Percentiles rank a stretch among this genome's conserved stretches.
Conservation (phyloP, 805 yeast species). For the Metschnikowia gruessii region DNA sequence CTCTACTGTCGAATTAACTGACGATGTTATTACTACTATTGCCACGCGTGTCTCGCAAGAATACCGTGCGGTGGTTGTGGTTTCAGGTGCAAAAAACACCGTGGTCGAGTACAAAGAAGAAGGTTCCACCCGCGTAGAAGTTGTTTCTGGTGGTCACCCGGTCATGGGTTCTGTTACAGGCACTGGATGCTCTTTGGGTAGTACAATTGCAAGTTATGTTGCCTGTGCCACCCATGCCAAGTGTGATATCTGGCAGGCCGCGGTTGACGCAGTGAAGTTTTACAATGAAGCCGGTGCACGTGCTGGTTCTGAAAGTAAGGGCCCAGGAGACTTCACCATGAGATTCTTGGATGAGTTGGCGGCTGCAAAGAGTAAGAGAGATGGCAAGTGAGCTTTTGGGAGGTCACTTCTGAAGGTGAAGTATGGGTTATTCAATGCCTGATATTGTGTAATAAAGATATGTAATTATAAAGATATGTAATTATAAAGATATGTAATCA, state of each 20-base stretch:
- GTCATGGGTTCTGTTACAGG: constrained; percentile 74
- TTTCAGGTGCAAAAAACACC: constrained; percentile 55
- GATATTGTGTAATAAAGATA: too few relatives aligned
- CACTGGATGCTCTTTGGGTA: constrained; percentile 79
- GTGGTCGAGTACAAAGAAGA: constrained; percentile 16
- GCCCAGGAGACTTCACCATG: constrained; percentile 56
- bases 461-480: too few relatives aligned
- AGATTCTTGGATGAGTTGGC: constrained; percentile 44
- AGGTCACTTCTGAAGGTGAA: too few relatives aligned
- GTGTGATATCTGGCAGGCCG: constrained; percentile 41
- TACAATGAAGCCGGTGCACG: constrained; percentile 61
- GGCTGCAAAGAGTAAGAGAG: background rate
- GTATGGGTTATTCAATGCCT: too few relatives aligned
- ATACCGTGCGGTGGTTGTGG: constrained; percentile 59
- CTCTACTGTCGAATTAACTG: constrained; percentile 23
- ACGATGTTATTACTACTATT: constrained; percentile 32
- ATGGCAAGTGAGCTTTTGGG: background rate
- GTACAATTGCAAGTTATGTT: constrained; percentile 58
- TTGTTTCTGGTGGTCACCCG: constrained; percentile 54
- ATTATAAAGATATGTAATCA: too few relatives aligned
- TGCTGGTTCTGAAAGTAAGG: constrained; percentile 43
- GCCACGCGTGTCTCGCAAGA: constrained; percentile 48
- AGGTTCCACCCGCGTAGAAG: constrained; percentile 10
- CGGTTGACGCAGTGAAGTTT: constrained; percentile 50
- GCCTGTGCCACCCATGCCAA: constrained; percentile 28